Evolutionary conservation across 2,329 filamentous ascomycete genomes (phyloP).

Genomic region (Berkeleyomyces basicola): DNA sequence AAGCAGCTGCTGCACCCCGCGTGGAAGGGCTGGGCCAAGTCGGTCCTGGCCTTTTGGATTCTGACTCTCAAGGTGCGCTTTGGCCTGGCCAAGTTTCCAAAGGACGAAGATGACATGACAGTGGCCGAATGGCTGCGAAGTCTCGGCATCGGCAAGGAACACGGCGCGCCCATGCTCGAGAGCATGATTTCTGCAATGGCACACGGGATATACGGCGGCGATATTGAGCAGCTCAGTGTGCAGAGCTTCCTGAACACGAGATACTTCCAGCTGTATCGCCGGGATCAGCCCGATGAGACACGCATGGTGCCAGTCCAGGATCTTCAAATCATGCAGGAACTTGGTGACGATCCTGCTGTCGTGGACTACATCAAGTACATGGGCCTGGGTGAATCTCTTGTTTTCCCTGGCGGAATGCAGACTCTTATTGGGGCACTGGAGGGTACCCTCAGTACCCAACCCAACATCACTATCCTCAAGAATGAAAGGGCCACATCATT

Average conservation of each 20-base stretch:
- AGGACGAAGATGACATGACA: conserved; percentile 21
- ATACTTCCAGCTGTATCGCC: conserved; percentile 21
- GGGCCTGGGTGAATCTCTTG: conserved; percentile 10
- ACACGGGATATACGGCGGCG: conserved; percentile 87
- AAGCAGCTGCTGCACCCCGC: conserved; percentile 10
- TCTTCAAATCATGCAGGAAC: conserved; percentile 18
- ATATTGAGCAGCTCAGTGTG: conserved; percentile 65
- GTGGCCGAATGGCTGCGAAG: conserved; percentile 23
- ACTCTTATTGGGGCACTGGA: conserved; percentile 33
- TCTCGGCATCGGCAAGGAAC: conserved; percentile 12
- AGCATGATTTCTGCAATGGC: conserved; percentile 55
- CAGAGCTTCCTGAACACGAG: conserved; percentile 36
- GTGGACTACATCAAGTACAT: conserved; percentile 13
- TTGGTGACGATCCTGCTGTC: conserved; percentile 19
- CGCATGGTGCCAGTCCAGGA: conserved; percentile 20
- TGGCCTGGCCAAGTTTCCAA: conserved; percentile 17
- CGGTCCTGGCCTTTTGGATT: conserved; percentile 11
- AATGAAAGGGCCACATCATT: conserved; percentile 15
- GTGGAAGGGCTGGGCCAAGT: conserved; percentile 12
- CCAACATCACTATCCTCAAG: conserved; percentile 10
- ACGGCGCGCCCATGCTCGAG: conserved; percentile 37
- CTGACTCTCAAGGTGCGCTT: conserved; percentile 9
- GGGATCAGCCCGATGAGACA: conserved; percentile 11
- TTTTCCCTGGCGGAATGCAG: conserved; percentile 36
- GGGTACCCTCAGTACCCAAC: neutral